Percentiles rank a stretch among this genome's conserved stretches.
Evolutionary conservation across 352 stramenopile species (phyloP).

Genomic region (Phytophthora sansomeana): DNA sequence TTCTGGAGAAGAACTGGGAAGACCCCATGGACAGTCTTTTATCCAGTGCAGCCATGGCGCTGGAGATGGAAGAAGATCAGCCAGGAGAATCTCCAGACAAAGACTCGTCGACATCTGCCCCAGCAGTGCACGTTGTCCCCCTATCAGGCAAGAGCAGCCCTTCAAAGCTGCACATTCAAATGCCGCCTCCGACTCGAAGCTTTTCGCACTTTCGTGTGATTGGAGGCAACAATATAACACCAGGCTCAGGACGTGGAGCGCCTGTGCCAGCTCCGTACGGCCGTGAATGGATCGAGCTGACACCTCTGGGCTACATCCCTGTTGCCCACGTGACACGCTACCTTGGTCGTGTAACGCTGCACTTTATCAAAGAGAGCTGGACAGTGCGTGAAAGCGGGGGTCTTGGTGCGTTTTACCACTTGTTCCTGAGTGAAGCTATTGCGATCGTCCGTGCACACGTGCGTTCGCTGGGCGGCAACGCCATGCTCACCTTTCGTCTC

Average conservation of each 20-base stretch:
- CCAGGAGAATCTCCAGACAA: slow-evolving; percentile 22
- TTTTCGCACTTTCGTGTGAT: slow-evolving; percentile 49
- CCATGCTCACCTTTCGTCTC: slow-evolving; percentile 88
- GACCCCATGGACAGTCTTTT: slow-evolving; percentile 59
- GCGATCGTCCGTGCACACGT: slow-evolving; percentile 88
- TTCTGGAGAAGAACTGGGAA: slow-evolving; percentile 64
- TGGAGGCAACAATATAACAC: slow-evolving; percentile 19
- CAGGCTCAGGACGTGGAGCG: slow-evolving; percentile 11
- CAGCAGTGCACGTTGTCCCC: slow-evolving; percentile 46
- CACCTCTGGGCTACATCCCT: slow-evolving; percentile 81
- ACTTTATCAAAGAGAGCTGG: slow-evolving; percentile 93
- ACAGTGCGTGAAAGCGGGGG: slow-evolving; percentile 88
- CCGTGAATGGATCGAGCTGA: slow-evolving; percentile 88
- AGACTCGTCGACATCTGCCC: slow-evolving; percentile 7
- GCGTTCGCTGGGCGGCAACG: slow-evolving; percentile 82
- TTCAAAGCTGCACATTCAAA: slow-evolving; percentile 53
- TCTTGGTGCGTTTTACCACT: slow-evolving; percentile 86
- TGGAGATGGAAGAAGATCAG: slow-evolving; percentile 49
- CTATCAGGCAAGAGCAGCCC: slow-evolving; percentile 43
- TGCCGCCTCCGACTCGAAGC: slow-evolving; percentile 43
- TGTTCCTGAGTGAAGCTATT: slow-evolving; percentile 90
- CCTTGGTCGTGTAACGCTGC: slow-evolving; percentile 85
- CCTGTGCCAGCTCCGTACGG: slow-evolving; percentile 41
- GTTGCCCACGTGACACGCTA: slow-evolving; percentile 77
- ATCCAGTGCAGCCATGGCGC: slow-evolving; percentile 46